Evolutionary conservation across 345 rosid species (phyloP), one percentile per base, ranked within the genome.

Genomic region (Rhodamnia rubescens): DNA sequence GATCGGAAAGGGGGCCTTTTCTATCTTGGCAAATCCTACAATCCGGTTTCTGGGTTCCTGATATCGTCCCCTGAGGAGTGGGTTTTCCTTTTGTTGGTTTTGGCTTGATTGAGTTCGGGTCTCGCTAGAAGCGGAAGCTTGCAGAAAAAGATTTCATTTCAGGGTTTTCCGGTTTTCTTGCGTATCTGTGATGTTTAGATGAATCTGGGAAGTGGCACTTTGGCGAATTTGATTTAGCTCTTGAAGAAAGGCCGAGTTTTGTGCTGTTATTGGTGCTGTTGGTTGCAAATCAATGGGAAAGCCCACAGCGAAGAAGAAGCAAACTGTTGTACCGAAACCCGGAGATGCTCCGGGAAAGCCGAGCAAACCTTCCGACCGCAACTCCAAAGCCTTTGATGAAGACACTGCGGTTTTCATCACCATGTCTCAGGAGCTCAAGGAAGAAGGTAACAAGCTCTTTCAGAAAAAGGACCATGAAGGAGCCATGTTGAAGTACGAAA

Each of bases 381-480:
- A 91, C 54, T 91, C 98, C 10, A 97, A 93, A 82, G 92, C 96
- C 20, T 90, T 97, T 44, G 99, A 97, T 87, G 98, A 96, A 81
- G 99, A 97, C 91, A 97, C 98, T 57, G 98, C 94, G 74, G 90
- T 96, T 78, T 97, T 97, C 91, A 96, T 96, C 51, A 91, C 87
- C 92, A 91, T 96, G 95, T 94, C 99, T 6, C 92, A 93, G 83
- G 99, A 97, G 91, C 95, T 96, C 82, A 97, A 97, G 88, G 99
- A 97, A 86, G 99, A 97, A 96, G 99, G 99, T 24, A 97, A 92
- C 88, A 92, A 88, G 87, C 92, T 97, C 18, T 92, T 89, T 83
- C 98, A 94, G 87, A 96, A 93, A 88, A 95, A 93, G 56, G 99
- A 97, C 89, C 93, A 93, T 82, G 99, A 97, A 93, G 99, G 99